Evolutionary conservation across 352 stramenopile genomes (phyloP).

Genomic region (Globisporangium irregulare): DNA sequence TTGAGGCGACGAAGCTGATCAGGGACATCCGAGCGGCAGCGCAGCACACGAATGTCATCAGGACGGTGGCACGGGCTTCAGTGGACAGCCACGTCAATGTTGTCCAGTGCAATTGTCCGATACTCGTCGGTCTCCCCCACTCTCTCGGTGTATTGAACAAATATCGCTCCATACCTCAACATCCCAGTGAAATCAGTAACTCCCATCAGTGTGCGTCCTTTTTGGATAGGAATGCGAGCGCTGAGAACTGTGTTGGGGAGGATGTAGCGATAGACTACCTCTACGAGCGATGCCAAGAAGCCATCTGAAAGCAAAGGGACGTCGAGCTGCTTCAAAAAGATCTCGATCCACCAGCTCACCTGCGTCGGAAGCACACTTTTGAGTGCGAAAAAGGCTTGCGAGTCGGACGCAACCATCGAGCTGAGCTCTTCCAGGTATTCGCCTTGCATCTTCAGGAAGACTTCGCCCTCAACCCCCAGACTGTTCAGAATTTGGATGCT

Average conservation of each 20-base stretch:
- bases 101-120: conserved; percentile 24
- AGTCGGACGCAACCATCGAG: conserved; percentile 49
- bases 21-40: conserved; percentile 49
- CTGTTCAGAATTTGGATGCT: conserved; percentile 72
- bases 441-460: conserved; percentile 73
- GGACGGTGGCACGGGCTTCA: conserved; percentile 77
- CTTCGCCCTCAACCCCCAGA: conserved; percentile 50
- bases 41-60: conserved; percentile 67
- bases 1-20: conserved; percentile 38
- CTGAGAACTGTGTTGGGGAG: conserved; percentile 67
- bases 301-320: conserved; percentile 43
- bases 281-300: conserved; percentile 50
- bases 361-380: conserved; percentile 36
- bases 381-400: conserved; percentile 42
- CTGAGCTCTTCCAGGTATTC: conserved; percentile 57
- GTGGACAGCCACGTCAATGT: conserved; percentile 60
- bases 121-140: conserved; percentile 27
- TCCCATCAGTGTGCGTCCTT: conserved; percentile 70
- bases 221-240: conserved; percentile 67
- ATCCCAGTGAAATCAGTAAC: conserved; percentile 78
- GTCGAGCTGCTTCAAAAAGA: conserved; percentile 34
- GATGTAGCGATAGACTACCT: conserved; percentile 65
- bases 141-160: conserved; percentile 67
- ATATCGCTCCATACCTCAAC: conserved; percentile 68
- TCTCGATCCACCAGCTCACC: conserved; percentile 35